phyloP scores from a whole-genome alignment of 2,329 filamentous ascomycete species.

The Fragosphaeria purpurea region DNA sequence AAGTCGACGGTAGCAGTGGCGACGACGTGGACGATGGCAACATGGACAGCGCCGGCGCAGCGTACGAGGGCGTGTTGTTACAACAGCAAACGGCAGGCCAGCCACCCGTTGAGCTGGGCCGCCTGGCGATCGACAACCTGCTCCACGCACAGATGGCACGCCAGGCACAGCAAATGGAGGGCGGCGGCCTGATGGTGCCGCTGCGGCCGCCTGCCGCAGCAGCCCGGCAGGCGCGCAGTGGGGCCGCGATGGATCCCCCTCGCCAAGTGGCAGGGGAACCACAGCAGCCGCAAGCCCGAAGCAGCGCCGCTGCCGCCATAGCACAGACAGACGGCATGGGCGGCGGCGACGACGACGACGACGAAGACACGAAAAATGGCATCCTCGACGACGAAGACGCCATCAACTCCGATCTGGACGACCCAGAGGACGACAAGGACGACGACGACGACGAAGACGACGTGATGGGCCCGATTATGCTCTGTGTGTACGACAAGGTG shows the following conservation, averaged over 20 bases:
- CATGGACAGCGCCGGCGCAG: slow-evolving; percentile 56
- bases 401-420: slow-evolving; percentile 96
- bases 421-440: slow-evolving; percentile 75
- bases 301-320: background rate
- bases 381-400: slow-evolving; percentile 75
- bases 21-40: slow-evolving; percentile 55
- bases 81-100: slow-evolving; percentile 44
- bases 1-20: slow-evolving; percentile 67
- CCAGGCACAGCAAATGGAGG: slow-evolving; percentile 59
- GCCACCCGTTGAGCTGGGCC: slow-evolving; percentile 43
- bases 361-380: slow-evolving; percentile 50
- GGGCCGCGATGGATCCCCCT: background rate
- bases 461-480: slow-evolving; percentile 78
- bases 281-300: too few species aligned
- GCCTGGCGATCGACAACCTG: slow-evolving; percentile 56
- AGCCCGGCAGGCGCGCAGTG: slow-evolving; percentile 38
- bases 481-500: slow-evolving; percentile 99
- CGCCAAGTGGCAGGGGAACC: too few species aligned
- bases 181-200: slow-evolving; percentile 65
- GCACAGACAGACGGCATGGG: slow-evolving; percentile 49
- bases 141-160: slow-evolving; percentile 59
- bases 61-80: slow-evolving; percentile 50
- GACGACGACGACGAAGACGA: slow-evolving; percentile 86
- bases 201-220: too few species aligned
- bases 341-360: slow-evolving; percentile 47